Evolutionary conservation across 352 stramenopile species (phyloP).

Genomic region (Pythium inflatum): DNA sequence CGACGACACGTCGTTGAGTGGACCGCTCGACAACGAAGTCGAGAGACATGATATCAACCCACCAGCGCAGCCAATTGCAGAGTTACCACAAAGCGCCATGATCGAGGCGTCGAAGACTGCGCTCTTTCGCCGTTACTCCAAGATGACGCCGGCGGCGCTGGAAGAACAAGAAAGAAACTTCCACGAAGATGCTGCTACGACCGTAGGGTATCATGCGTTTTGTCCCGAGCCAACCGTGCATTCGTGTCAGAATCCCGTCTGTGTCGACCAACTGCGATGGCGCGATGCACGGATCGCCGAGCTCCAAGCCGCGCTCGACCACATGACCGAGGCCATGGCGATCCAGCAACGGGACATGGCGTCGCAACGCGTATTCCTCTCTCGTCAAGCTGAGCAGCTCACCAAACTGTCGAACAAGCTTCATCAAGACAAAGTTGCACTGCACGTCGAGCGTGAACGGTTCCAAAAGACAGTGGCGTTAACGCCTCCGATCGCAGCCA

Average conservation of each 20-base stretch:
- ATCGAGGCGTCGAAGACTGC: constrained; percentile 21
- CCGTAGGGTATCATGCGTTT: constrained; percentile 1
- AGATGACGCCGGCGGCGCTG: constrained; percentile 18
- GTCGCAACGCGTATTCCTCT: constrained; percentile 39
- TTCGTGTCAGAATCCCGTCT: constrained; percentile 28
- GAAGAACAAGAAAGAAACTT: constrained; percentile 27
- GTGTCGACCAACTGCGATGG: constrained; percentile 35
- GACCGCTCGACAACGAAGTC: constrained; percentile 22
- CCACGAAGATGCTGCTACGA: constrained; percentile 16
- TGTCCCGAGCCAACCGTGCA: constrained; percentile 18
- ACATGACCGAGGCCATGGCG: constrained; percentile 46
- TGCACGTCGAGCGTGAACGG: constrained; percentile 38
- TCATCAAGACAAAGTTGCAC: constrained; percentile 40
- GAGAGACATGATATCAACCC: constrained; percentile 10
- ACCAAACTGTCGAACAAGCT: constrained; percentile 40
- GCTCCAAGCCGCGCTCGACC: constrained; percentile 43
- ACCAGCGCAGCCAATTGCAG: background rate
- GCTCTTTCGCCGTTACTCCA: constrained; percentile 32
- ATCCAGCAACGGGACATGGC: constrained; percentile 48
- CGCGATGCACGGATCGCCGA: constrained; percentile 42
- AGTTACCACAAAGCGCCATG: constrained; percentile 5
- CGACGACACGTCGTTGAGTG: background rate
- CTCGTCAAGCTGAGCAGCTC: constrained; percentile 41
- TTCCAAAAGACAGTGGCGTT: constrained; percentile 21
- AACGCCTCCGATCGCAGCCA: background rate